A percentile compares a stretch with the other conserved stretches of the same genome.
Evolutionary conservation across 768 basidiomycete genomes (phyloP).

Genomic region (Tulasnella sp.): DNA sequence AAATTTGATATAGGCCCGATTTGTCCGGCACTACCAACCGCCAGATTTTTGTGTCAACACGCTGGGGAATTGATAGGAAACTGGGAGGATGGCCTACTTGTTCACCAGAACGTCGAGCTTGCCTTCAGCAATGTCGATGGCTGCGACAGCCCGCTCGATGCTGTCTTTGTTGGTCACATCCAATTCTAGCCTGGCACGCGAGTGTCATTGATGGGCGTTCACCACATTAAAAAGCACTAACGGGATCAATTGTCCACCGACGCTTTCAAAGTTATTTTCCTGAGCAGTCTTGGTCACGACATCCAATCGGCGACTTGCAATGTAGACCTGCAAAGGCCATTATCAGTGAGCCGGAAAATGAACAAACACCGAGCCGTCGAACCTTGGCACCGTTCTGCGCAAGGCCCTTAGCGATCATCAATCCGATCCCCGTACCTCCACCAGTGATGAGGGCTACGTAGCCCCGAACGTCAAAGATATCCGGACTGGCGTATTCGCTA

Average conservation of each 20-base stretch:
- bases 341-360: background rate
- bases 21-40: constrained; percentile 54
- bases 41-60: too few species aligned
- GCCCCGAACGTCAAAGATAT: constrained; percentile 7
- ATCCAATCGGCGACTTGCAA: constrained; percentile 54
- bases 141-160: constrained; percentile 43
- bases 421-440: constrained; percentile 25
- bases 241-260: constrained; percentile 47
- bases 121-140: constrained; percentile 45
- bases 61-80: background rate
- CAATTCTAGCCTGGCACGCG: constrained; percentile 31
- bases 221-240: constrained; percentile 26
- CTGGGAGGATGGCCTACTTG: constrained; percentile 40
- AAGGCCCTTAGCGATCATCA: constrained; percentile 60
- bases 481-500: too few species aligned
- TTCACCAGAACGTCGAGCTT: constrained; percentile 70
- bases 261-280: constrained; percentile 20
- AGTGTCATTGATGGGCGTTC: background rate
- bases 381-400: constrained; percentile 70
- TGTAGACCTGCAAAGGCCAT: constrained; percentile 33
- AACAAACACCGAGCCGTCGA: background rate
- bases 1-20: constrained; percentile 42
- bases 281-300: constrained; percentile 37
- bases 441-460: constrained; percentile 16
- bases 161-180: constrained; percentile 61